Percentiles rank a stretch among this genome's conserved stretches.
phyloP scores from a whole-genome alignment of 1,284 basidiomycete genomes.

The Cryptococcus sp. region DNA sequence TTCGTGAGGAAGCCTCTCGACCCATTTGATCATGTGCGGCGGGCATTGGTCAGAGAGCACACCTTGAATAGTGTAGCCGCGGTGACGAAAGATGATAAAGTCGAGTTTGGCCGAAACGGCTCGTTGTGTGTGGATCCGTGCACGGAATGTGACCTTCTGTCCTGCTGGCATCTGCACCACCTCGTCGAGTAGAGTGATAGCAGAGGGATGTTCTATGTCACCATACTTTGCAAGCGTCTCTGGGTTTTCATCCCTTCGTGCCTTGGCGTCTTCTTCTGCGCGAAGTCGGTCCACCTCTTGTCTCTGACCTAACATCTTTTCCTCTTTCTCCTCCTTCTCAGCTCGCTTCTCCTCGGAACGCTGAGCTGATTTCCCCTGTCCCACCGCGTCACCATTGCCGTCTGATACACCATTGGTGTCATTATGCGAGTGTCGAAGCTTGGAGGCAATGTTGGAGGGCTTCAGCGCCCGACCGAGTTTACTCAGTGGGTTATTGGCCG shows the following conservation, averaged over 20 bases:
- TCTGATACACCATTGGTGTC: not conserved
- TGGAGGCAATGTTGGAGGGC: slow-evolving; percentile 6
- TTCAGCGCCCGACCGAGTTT: too few relatives aligned
- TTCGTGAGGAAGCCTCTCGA: slow-evolving; percentile 52
- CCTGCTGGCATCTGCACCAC: slow-evolving; percentile 24
- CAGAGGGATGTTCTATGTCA: slow-evolving; percentile 15
- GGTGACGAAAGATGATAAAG: slow-evolving; percentile 57
- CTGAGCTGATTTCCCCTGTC: slow-evolving; percentile 6
- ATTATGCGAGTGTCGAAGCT: too few relatives aligned
- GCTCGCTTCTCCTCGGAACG: slow-evolving; percentile 13
- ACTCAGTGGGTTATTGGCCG: too few relatives aligned
- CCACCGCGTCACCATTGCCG: not conserved
- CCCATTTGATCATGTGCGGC: slow-evolving; percentile 57
- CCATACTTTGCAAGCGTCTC: slow-evolving; percentile 23
- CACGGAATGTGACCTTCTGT: slow-evolving; percentile 31
- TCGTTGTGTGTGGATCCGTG: slow-evolving; percentile 30
- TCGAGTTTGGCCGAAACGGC: slow-evolving; percentile 52
- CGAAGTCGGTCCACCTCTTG: slow-evolving; percentile 15
- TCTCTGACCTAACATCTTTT: slow-evolving; percentile 10
- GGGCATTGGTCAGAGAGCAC: slow-evolving; percentile 48
- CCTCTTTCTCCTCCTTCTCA: slow-evolving; percentile 22
- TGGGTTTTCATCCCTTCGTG: slow-evolving; percentile 6
- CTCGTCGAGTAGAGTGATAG: slow-evolving; percentile 21
- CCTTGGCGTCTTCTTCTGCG: slow-evolving; percentile 16
- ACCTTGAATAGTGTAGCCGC: slow-evolving; percentile 56